These are phyloP conservation scores for Solanum paucissectum DNA, from an alignment of 257 asterid genomes.

Conservation along the genomic window DNA sequence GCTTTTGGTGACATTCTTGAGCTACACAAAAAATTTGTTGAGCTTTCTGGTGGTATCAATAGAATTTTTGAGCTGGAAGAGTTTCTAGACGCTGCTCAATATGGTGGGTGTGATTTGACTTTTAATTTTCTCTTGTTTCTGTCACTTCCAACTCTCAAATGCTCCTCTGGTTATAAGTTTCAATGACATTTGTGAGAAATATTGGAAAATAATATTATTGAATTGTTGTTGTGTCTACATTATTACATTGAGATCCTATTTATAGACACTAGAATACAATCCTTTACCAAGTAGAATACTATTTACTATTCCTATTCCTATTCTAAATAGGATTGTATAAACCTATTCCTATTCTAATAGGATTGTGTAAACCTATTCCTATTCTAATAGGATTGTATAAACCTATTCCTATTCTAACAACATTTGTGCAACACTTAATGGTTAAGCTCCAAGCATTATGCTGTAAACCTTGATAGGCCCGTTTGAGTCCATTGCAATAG, in stretches of 20 bases:
- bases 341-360: too few species aligned
- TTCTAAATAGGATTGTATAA: too few species aligned
- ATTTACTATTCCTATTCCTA: too few species aligned
- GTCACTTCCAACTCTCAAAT: neutral
- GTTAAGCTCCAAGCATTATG: neutral
- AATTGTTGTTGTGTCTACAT: too few species aligned
- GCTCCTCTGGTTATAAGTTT: neutral
- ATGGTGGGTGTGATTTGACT: slow-evolving; percentile 36
- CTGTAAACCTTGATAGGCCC: neutral
- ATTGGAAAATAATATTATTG: too few species aligned
- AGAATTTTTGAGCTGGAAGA: slow-evolving; percentile 90
- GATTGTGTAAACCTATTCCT: too few species aligned
- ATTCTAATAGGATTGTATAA: too few species aligned
- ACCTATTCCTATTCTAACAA: neutral
- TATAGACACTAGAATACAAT: too few species aligned
- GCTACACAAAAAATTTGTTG: slow-evolving; percentile 78
- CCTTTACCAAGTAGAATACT: too few species aligned
- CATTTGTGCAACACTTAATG: neutral
- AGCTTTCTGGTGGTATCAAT: slow-evolving; percentile 96
- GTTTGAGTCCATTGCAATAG: neutral
- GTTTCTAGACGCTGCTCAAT: slow-evolving; percentile 80
- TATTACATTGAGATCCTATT: too few species aligned
- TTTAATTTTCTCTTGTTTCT: neutral
- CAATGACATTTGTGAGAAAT: neutral
- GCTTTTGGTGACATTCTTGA: slow-evolving; percentile 99